Conservation (phyloP, 208 protist species). For the Crithidia expoeki region DNA sequence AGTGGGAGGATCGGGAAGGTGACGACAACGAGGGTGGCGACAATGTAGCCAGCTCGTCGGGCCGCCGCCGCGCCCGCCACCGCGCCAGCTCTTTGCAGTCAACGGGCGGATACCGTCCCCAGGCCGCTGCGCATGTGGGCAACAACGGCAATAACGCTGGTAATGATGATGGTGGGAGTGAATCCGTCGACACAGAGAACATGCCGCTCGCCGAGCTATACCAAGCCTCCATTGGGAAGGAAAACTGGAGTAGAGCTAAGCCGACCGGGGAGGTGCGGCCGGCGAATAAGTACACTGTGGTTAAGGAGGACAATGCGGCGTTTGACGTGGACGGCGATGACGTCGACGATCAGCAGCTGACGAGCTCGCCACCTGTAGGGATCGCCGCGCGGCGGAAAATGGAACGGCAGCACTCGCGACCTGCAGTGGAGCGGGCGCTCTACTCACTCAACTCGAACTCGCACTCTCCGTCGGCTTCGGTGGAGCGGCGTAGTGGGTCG, state of each 20-base stretch:
- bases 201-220: conserved; percentile 35
- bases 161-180: too few species aligned
- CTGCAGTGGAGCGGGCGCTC: conserved; percentile 61
- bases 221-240: conserved; percentile 24
- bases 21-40: not conserved
- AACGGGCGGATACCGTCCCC: not conserved
- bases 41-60: not conserved
- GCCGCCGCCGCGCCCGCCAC: not conserved
- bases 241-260: conserved; percentile 27
- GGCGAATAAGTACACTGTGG: conserved; percentile 12
- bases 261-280: not conserved
- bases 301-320: conserved; percentile 30
- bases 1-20: not conserved
- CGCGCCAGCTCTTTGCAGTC: not conserved
- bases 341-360: conserved; percentile 1
- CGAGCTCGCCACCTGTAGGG: conserved; percentile 40
- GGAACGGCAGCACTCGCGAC: conserved; percentile 44
- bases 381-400: conserved; percentile 59
- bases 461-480: conserved; percentile 36
- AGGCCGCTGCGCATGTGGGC: not conserved
- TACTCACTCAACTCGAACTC: conserved; percentile 62
- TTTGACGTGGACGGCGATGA: conserved; percentile 34
- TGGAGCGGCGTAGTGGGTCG: conserved; percentile 45
- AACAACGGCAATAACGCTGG: conserved; percentile 12
- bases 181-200: conserved; percentile 24